A percentile compares a stretch with the other conserved stretches of the same genome.
Evolutionary conservation across 768 basidiomycete species (phyloP).

Genomic region (Naganishia vaughanmartiniae): DNA sequence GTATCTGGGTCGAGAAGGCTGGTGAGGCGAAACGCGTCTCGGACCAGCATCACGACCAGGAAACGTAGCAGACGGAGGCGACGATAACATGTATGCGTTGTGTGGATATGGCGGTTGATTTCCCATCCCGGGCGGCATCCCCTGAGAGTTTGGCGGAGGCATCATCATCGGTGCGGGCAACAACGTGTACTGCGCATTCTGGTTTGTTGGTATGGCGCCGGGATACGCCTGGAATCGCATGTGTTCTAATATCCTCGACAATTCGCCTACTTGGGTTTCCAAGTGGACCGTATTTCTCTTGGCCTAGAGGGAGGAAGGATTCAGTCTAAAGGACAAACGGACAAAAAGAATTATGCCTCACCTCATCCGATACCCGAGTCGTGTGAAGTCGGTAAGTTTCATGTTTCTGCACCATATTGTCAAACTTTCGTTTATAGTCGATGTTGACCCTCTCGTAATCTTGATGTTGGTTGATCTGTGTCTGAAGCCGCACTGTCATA

Average conservation of each 20-base stretch:
- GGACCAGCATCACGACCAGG: not conserved
- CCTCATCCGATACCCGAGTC: not conserved
- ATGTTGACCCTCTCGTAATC: not conserved
- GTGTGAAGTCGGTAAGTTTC: not conserved
- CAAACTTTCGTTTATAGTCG: not conserved
- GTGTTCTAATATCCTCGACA: not conserved
- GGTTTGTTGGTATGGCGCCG: not conserved
- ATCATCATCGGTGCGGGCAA: not conserved
- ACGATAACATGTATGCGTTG: not conserved
- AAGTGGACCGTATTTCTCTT: not conserved
- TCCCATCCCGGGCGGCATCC: not conserved
- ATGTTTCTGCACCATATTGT: not conserved
- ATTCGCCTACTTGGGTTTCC: not conserved
- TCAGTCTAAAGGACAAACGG: not conserved
- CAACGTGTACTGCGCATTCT: not conserved
- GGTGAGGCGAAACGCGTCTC: slow-evolving; percentile 2
- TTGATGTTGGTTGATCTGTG: not conserved
- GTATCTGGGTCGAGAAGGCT: slow-evolving; percentile 9
- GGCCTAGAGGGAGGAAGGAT: not conserved
- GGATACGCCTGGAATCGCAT: not conserved
- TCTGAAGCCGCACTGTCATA: not conserved
- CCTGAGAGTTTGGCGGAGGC: not conserved
- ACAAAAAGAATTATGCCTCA: not conserved
- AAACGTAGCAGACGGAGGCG: not conserved
- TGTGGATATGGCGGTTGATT: not conserved